Conservation (phyloP, 306 rosid genomes). For the Clitoria ternatea region DNA sequence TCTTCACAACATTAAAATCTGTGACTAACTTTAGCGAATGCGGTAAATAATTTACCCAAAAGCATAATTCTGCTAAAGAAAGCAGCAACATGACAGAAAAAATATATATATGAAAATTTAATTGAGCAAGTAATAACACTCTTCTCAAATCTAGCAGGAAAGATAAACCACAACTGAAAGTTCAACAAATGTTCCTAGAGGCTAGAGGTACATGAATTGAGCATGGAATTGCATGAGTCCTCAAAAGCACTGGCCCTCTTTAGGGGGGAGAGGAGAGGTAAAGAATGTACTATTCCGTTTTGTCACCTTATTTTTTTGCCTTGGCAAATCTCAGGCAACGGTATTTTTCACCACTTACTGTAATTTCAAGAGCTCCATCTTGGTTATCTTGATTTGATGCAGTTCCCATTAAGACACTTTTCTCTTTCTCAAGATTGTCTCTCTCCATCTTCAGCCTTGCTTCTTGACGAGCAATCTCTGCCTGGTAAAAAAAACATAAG, state of each 20-base stretch:
- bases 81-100: not conserved
- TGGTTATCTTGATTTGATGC: slow-evolving; percentile 95
- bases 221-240: not conserved
- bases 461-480: slow-evolving; percentile 90
- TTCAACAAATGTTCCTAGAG: not conserved
- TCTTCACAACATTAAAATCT: not conserved
- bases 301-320: slow-evolving; percentile 74
- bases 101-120: not conserved
- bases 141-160: not conserved
- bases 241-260: not conserved
- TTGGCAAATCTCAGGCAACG: slow-evolving; percentile 90
- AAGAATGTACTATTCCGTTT: not conserved
- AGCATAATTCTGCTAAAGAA: not conserved
- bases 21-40: not conserved
- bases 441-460: slow-evolving; percentile 93
- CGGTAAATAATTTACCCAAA: not conserved
- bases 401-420: slow-evolving; percentile 94
- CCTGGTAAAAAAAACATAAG: slow-evolving; percentile 50
- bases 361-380: slow-evolving; percentile 96
- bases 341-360: slow-evolving; percentile 97
- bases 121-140: slow-evolving; percentile 6
- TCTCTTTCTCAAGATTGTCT: slow-evolving; percentile 95
- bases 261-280: not conserved
- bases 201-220: slow-evolving; percentile 12
- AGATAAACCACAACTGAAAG: not conserved